Conservation (phyloP, 2,329 filamentous ascomycete genomes). For the Pyricularia grisea region DNA sequence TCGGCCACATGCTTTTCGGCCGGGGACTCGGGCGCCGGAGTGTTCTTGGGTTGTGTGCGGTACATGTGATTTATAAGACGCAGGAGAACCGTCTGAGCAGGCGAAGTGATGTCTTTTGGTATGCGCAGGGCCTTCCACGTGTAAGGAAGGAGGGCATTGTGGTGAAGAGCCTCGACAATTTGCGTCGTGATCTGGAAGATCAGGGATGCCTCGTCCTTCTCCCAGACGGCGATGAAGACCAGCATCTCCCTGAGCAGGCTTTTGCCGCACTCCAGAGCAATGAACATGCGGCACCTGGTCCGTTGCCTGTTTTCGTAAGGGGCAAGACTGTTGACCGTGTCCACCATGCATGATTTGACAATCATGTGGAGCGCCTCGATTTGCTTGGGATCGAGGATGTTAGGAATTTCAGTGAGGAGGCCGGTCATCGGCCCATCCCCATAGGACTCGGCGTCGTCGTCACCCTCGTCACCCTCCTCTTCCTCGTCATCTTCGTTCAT, state of each 20-base stretch:
- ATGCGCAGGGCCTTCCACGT: slow-evolving; percentile 88
- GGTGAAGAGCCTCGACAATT: slow-evolving; percentile 86
- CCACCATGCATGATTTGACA: slow-evolving; percentile 87
- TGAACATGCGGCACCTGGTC: slow-evolving; percentile 77
- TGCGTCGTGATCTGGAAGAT: slow-evolving; percentile 97
- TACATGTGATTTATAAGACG: slow-evolving; percentile 88
- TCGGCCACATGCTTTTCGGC: slow-evolving; percentile 33
- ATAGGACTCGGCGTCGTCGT: slow-evolving; percentile 70
- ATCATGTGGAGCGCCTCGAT: slow-evolving; percentile 97
- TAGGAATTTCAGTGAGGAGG: slow-evolving; percentile 83
- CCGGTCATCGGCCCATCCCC: slow-evolving; percentile 72
- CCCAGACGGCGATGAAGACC: slow-evolving; percentile 96
- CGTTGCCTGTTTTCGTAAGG: slow-evolving; percentile 75
- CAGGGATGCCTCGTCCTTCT: slow-evolving; percentile 83
- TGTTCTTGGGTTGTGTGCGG: slow-evolving; percentile 32
- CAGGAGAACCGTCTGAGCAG: slow-evolving; percentile 86
- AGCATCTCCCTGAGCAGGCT: slow-evolving; percentile 84
- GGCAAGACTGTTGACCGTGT: slow-evolving; percentile 63
- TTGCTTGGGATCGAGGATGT: slow-evolving; percentile 88
- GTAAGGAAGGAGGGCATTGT: slow-evolving; percentile 82
- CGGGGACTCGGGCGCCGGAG: slow-evolving; percentile 28
- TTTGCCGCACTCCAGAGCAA: slow-evolving; percentile 83
- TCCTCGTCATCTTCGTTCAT: slow-evolving; percentile 40
- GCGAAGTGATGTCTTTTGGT: slow-evolving; percentile 91
- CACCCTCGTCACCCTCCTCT: slow-evolving; percentile 57